Evolutionary conservation across 371 early-diverging fungal genomes (phyloP), one percentile per base, ranked within the genome.

Genomic region (Lichtheimia ornata): DNA sequence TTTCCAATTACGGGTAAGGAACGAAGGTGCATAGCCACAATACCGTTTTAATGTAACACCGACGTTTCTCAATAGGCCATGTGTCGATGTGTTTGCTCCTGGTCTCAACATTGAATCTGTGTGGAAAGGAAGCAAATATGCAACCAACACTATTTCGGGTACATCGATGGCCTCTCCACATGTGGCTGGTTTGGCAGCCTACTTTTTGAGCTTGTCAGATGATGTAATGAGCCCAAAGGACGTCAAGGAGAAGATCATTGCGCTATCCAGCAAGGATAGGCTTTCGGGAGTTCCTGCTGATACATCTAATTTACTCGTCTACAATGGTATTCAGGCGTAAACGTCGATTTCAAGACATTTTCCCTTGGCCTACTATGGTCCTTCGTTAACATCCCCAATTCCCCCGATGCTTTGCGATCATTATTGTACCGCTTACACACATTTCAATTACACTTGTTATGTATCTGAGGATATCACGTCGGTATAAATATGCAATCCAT

Each of bases 121-220:
- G 56, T 97, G 95, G 95, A 91, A 88, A 71, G 94, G 94, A 41
- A 81, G 82, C 67, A 79, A 77, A 47, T 63, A 56, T 62, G 86
- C 84, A 62, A 89, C 84, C 76, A 94, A 91, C 81, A 90, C 88
- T 53, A 91, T 95, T 66, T 94, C 95, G 22, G 99, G 99, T 45
- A 99, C 99, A 5, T 94, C 95, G 53, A 99, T 99, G 99, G 99
- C 99, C 22, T 83, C 93, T 12, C 99, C 99, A 4, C 99, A 99
- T 72, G 97, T 96, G 41, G 87, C 92, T 64, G 99, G 99, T 51
- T 82, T 95, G 54, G 85, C 95, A 53, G 98, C 98, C 25, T 85
- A 92, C 71, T 88, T 87, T 75, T 79, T 92, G 56, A 86, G 86
- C 62, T 76, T 81, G 22, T 58, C 71, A 47, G 74, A 84, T 20